Base-by-base conservation (phyloP, 2,329 filamentous ascomycete species). In the Phyllosticta citriasiana region DNA sequence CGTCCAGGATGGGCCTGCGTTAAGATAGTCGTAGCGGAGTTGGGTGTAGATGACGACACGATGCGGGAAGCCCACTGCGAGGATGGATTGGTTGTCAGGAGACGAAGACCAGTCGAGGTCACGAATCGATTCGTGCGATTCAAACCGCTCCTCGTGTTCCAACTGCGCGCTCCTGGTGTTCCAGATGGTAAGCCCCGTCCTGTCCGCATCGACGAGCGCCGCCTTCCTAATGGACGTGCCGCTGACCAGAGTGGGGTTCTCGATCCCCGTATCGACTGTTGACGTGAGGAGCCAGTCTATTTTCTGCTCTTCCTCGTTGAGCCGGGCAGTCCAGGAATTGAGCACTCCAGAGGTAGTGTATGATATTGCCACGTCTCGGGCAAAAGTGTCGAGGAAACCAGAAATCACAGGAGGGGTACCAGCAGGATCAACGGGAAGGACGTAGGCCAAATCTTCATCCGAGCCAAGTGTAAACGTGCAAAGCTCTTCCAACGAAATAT, bases 61-160 rank as follows among this genome's bases (percentile, higher is more conserved):
- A 65, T 92, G 89, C n/a, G 88, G 87, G 69, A 96, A 96, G 0
- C 92, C 91, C n/a, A 97, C 89, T 0, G 92, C 90, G 22, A 97
- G 79, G 60, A 97, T 91, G 1, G 89, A 93, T 69, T 96, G 91
- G 56, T 85, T 86, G 71, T 96, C 90, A 0, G 91, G 91, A 0
- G 92, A 96, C 2, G 89, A 93, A 0, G 91, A 93, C 93, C 93
- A 97, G 72, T 96, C 91, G 12, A 97, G 82, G 72, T 96, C 92
- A 64, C 88, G 85, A 51, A 97, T 91, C 5, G 81, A 82, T 67
- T 94, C 88, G 63, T 88, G 82, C 12, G 81, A 80, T 65, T 87
- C 82, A 65, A 91, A 94, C 30, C 84, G 81, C 67, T 93, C 84
- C 64, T 89, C 83, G 69, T 89, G 91, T 72, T 97, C 92, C 5